Evolutionary conservation across 2,329 filamentous ascomycete genomes (phyloP), one percentile per base, ranked within the genome.

Genomic region (Venturia effusa): DNA sequence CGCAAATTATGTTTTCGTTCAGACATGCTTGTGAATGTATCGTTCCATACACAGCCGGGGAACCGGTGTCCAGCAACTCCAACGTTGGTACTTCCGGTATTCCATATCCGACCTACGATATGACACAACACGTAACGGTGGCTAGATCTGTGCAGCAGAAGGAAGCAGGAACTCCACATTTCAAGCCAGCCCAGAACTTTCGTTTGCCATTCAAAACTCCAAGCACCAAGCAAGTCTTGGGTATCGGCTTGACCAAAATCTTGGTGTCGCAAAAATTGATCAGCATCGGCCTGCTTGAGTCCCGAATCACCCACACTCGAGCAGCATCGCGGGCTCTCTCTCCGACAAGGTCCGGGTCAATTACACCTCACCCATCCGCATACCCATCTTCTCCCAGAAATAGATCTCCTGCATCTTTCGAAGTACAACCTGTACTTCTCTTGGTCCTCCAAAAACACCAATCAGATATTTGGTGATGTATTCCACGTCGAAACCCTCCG

Each of bases 331-430:
- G 27, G 10, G 2, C 7, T 34, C 55, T 15, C 37, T 59, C 10
- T 2, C 30, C 5, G 37, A 51, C 4, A 10, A 24, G 6, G 45
- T 27, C n/a, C 1, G 22, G 15, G 7, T 32, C 40, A n/a, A 30
- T 54, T n/a, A 54, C 41, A 32, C 11, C n/a, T 64, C 62, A 43
- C 43, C 62, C n/a, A 60, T 32, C 39, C 37, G 24, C n/a, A 64
- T n/a, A 1, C 62, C 54, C 54, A 64, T 64, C 27, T n/a, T 61
- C 30, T 64, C 34, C 57, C 37, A 43, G 37, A 64, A 64, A 15
- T 64, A 64, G 15, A 60, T 41, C n/a, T 64, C 62, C 62, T 64
- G 62, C 62, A 64, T 64, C 40, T 64, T 64, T 30, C 62, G 0
- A 1, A 64, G 43, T 30, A 64, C 62, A 24, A 63, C 61, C 7